Evolutionary conservation across 306 rosid genomes (phyloP).

Genomic region (Pueraria montana): DNA sequence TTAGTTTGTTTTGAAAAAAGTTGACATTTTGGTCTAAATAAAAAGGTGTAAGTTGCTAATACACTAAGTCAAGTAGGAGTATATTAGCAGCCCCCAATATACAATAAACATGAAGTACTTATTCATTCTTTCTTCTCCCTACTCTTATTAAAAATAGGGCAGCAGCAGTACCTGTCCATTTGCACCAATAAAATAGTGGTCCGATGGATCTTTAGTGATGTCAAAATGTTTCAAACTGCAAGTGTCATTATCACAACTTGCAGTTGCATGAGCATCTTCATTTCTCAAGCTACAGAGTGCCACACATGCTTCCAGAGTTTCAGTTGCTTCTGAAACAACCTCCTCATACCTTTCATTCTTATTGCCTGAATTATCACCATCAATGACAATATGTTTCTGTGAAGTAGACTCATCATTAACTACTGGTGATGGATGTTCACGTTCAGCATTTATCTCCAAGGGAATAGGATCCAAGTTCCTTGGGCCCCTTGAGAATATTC

Average conservation of each 20-base stretch:
- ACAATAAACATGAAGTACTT: constrained; percentile 26
- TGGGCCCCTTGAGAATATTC: constrained; percentile 90
- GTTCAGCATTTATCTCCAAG: constrained; percentile 60
- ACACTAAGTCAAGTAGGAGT: neutral
- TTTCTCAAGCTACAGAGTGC: constrained; percentile 56
- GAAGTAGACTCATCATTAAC: constrained; percentile 64
- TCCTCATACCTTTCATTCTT: constrained; percentile 58
- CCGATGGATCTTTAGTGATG: constrained; percentile 81
- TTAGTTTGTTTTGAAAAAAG: neutral
- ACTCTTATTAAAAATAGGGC: too few species aligned
- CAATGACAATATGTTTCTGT: constrained; percentile 53
- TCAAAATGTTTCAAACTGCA: constrained; percentile 88
- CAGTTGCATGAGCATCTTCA: constrained; percentile 61
- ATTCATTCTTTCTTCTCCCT: too few species aligned
- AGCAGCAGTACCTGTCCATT: constrained; percentile 72
- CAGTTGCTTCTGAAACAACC: constrained; percentile 52
- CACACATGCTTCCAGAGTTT: constrained; percentile 62
- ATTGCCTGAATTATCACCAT: constrained; percentile 49
- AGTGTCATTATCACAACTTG: constrained; percentile 56
- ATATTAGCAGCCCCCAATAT: neutral
- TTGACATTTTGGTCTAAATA: neutral
- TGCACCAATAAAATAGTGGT: constrained; percentile 87
- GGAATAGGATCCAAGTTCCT: constrained; percentile 60
- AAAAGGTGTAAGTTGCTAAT: neutral
- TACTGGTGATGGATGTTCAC: constrained; percentile 56